Evolutionary conservation across 345 rosid species (phyloP).

Genomic region (Garcia nutans): DNA sequence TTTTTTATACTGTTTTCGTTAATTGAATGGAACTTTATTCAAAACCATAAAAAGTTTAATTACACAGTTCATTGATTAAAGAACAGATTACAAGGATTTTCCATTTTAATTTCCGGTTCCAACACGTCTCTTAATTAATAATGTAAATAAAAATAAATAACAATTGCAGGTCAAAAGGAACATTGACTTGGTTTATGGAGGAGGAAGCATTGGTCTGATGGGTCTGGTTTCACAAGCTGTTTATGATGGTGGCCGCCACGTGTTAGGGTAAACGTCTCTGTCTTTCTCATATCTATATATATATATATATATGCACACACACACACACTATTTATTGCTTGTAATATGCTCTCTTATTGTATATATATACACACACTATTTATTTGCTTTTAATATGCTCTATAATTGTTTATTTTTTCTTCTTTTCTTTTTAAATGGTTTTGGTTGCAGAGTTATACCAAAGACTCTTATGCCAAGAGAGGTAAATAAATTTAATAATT

Average conservation of each 20-base stretch:
- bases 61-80: background rate
- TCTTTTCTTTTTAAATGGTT: background rate
- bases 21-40: too few species aligned
- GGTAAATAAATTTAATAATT: constrained; percentile 6
- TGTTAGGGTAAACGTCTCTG: constrained; percentile 24
- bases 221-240: constrained; percentile 35
- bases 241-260: constrained; percentile 36
- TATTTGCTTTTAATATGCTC: background rate
- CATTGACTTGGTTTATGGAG: constrained; percentile 41
- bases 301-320: too few species aligned
- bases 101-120: background rate
- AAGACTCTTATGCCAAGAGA: constrained; percentile 37
- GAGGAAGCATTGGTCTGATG: constrained; percentile 40
- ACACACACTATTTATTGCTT: too few species aligned
- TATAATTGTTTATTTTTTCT: background rate
- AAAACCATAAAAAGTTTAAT: too few species aligned
- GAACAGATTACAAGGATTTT: background rate
- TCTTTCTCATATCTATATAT: background rate
- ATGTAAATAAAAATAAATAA: background rate
- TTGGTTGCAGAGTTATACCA: constrained; percentile 30
- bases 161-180: constrained; percentile 32
- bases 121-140: constrained; percentile 1
- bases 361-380: too few species aligned
- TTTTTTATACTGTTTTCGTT: background rate
- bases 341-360: background rate